phyloP scores from a whole-genome alignment of 768 basidiomycete species.

The Clitopilus passeckerianus region DNA sequence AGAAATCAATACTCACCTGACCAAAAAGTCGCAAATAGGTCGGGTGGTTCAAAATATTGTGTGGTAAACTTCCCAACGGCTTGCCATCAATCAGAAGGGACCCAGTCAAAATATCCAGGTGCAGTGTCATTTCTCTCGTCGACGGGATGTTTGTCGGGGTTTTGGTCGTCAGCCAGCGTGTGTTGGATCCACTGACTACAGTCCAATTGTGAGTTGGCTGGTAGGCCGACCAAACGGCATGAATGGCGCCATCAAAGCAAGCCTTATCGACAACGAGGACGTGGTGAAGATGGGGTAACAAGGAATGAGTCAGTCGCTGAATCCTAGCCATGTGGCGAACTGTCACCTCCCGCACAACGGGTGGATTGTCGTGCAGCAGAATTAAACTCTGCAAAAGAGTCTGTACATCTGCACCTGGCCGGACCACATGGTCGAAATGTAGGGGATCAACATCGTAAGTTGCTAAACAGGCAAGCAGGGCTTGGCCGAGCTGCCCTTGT shows the following conservation, averaged over 20 bases:
- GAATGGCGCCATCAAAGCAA: constrained; percentile 9
- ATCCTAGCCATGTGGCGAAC: constrained; percentile 22
- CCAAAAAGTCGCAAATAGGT: constrained; percentile 31
- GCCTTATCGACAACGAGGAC: background rate
- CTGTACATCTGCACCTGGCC: constrained; percentile 15
- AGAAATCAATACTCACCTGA: constrained; percentile 17
- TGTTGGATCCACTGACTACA: constrained; percentile 8
- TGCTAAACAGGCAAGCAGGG: constrained; percentile 22
- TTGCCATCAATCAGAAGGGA: constrained; percentile 35
- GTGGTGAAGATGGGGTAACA: constrained; percentile 12
- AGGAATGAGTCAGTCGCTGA: constrained; percentile 17
- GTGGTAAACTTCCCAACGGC: constrained; percentile 31
- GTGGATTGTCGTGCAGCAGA: constrained; percentile 19
- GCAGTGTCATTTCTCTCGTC: constrained; percentile 20
- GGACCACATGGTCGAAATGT: constrained; percentile 9
- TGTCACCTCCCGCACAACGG: constrained; percentile 6
- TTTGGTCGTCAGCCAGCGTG: constrained; percentile 21
- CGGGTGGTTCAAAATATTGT: constrained; percentile 21
- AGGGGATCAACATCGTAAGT: constrained; percentile 19
- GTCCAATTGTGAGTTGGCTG: constrained; percentile 16
- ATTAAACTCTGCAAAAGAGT: constrained; percentile 17
- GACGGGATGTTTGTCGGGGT: constrained; percentile 9
- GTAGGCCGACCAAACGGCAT: constrained; percentile 13
- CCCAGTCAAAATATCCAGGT: constrained; percentile 36
- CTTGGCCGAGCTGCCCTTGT: constrained; percentile 21